Percentiles rank a stretch among this genome's conserved stretches.
phyloP scores from a whole-genome alignment of 129 eudicot species.

The Apium graveolens region DNA sequence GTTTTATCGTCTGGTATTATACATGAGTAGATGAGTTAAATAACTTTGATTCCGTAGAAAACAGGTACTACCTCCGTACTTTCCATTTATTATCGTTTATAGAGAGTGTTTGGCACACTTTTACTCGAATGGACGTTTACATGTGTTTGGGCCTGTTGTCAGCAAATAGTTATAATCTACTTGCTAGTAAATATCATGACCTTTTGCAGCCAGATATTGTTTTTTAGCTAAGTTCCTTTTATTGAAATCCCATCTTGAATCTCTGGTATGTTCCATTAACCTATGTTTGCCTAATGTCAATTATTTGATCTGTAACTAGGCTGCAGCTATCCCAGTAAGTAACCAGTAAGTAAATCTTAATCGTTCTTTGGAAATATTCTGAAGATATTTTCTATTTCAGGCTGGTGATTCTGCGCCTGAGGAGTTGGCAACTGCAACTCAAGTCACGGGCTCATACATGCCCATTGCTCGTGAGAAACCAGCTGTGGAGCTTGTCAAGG shows the following conservation, averaged over 20 bases:
- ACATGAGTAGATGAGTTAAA: constrained; percentile 13
- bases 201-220: too few species aligned
- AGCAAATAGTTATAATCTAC: not conserved
- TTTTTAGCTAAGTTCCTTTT: not conserved
- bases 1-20: not conserved
- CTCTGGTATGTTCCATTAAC: not conserved
- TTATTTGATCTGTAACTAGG: constrained; percentile 14
- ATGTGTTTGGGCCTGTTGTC: not conserved
- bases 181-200: too few species aligned
- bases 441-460: constrained; percentile 15
- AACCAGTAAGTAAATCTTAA: too few species aligned
- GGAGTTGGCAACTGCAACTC: constrained; percentile 24
- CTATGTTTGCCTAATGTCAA: not conserved
- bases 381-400: not conserved
- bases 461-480: constrained; percentile 17
- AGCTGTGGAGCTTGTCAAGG: constrained; percentile 21
- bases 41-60: not conserved
- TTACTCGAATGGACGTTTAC: not conserved
- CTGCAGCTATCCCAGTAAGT: constrained; percentile 22
- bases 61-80: too few species aligned
- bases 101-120: too few species aligned
- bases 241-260: not conserved
- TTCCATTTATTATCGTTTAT: too few species aligned
- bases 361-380: not conserved
- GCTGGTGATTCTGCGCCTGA: constrained; percentile 26